Base-by-base conservation (phyloP, 1,284 basidiomycete species). In the Ceratobasidium sp. region DNA sequence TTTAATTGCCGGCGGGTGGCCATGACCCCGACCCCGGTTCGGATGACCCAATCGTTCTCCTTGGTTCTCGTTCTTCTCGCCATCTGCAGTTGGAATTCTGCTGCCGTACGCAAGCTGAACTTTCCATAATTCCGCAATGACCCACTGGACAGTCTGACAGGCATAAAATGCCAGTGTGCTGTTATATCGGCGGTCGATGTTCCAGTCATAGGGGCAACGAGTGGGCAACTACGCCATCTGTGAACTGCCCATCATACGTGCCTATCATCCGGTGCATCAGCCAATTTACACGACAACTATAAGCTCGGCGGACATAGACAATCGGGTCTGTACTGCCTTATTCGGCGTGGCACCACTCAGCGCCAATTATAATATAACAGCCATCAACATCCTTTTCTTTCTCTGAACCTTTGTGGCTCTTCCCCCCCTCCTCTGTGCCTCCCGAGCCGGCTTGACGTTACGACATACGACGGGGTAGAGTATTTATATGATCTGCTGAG, bases 371-470 rank as follows among this genome's bases (percentile, higher is more conserved):
- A 69, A 60, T 71, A 58, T 53, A 58, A 60, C 69, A 71, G 40
- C 53, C 53, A 56, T 60, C 69, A 71, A 71, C 69, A 71, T 39
- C 49, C 53, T 60, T 44, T 56, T 26, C 69, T 60, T 71, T 71
- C 69, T 71, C n/a, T 71, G 55, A 55, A 40, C 42, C 69, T 58
- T 58, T 69, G 46, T 60, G n/a, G 28, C 9, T 7, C 55, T 23
- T 40, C 26, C 69, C 40, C 46, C 13, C 68, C 26, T 60, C 55
- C 39, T 58, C 69, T 40, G 40, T 23, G 20, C 9, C 55, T 40
- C 39, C 40, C 33, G 69, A 60, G 28, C 26, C 33, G 26, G 69
- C 69, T 55, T 15, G 58, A 60, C 58, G 58, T 60, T 26, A 60
- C 53, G 55, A 42, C 53, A 40, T 28, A 51, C 9, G 58, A 28